Evolutionary conservation across 1,284 basidiomycete species (phyloP).

Genomic region (Malassezia brasiliensis): DNA sequence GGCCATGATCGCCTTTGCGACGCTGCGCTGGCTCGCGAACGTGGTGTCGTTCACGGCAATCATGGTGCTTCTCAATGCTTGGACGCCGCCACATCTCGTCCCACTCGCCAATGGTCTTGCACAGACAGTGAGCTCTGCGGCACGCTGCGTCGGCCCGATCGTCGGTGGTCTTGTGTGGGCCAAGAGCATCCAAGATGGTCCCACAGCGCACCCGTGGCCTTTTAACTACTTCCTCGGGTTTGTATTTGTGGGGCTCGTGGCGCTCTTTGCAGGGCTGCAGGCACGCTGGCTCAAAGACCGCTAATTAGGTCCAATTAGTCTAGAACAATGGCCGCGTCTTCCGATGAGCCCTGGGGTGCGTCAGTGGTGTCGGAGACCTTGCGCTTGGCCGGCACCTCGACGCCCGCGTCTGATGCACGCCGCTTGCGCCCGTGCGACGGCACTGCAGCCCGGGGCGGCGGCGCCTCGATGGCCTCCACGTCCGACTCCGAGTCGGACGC

Average conservation of each 20-base stretch:
- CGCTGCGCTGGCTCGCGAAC: slow-evolving; percentile 48
- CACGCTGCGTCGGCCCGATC: slow-evolving; percentile 49
- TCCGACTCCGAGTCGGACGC: slow-evolving; percentile 73
- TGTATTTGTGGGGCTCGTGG: slow-evolving; percentile 36
- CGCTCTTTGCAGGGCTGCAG: slow-evolving; percentile 29
- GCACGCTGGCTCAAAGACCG: slow-evolving; percentile 8
- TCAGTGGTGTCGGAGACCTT: not conserved
- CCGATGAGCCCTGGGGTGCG: not conserved
- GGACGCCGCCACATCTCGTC: slow-evolving; percentile 49
- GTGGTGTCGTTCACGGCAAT: slow-evolving; percentile 48
- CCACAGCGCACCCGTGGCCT: slow-evolving; percentile 26
- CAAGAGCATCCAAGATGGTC: slow-evolving; percentile 32
- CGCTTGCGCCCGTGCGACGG: not conserved
- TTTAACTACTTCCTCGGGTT: slow-evolving; percentile 44
- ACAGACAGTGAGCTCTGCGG: slow-evolving; percentile 48
- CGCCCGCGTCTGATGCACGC: slow-evolving; percentile 2
- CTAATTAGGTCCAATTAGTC: slow-evolving; percentile 6
- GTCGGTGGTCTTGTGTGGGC: slow-evolving; percentile 45
- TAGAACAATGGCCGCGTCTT: slow-evolving; percentile 14
- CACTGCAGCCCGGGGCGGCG: slow-evolving; percentile 20
- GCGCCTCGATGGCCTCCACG: slow-evolving; percentile 63
- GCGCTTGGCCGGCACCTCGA: not conserved
- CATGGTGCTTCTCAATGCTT: slow-evolving; percentile 48
- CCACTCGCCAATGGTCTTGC: slow-evolving; percentile 51
- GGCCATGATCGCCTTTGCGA: slow-evolving; percentile 49